Conservation (phyloP, 371 early-diverging fungal genomes). For the Mortierella sp. region DNA sequence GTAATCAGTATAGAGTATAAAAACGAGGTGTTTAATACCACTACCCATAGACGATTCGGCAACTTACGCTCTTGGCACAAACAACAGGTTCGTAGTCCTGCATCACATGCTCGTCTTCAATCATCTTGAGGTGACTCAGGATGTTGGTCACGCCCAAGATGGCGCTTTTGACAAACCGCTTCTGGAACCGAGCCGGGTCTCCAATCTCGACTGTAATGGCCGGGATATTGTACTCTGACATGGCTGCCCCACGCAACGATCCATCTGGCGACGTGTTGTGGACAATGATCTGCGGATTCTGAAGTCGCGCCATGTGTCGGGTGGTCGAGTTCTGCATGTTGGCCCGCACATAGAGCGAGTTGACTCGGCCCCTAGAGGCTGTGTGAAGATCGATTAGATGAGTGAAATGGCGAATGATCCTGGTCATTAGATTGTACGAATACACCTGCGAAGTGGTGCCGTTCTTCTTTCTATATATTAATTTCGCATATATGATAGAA, state of each 20-base stretch:
- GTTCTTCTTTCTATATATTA: slow-evolving; percentile 60
- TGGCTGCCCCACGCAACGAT: slow-evolving; percentile 87
- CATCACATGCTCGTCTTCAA: slow-evolving; percentile 59
- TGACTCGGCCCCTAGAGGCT: slow-evolving; percentile 86
- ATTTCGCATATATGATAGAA: too few species aligned
- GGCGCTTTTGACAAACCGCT: slow-evolving; percentile 75
- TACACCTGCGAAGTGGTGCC: slow-evolving; percentile 89
- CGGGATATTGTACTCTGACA: slow-evolving; percentile 76
- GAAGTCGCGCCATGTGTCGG: slow-evolving; percentile 83
- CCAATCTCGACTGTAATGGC: slow-evolving; percentile 93
- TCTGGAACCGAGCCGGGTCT: slow-evolving; percentile 81
- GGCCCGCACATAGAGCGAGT: slow-evolving; percentile 89
- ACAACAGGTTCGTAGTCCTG: slow-evolving; percentile 68
- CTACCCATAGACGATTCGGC: too few species aligned
- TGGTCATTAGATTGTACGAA: slow-evolving; percentile 82
- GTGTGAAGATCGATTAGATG: slow-evolving; percentile 92
- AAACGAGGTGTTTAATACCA: too few species aligned
- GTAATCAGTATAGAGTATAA: slow-evolving; percentile 23
- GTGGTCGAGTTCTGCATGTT: slow-evolving; percentile 86
- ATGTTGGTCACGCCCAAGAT: slow-evolving; percentile 75
- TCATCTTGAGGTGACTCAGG: slow-evolving; percentile 71
- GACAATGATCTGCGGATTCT: slow-evolving; percentile 85
- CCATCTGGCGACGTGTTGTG: slow-evolving; percentile 75
- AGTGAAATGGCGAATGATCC: slow-evolving; percentile 83
- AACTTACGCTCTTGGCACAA: slow-evolving; percentile 63